phyloP scores from a whole-genome alignment of 257 asterid genomes.

The Plectranthus barbatus region DNA sequence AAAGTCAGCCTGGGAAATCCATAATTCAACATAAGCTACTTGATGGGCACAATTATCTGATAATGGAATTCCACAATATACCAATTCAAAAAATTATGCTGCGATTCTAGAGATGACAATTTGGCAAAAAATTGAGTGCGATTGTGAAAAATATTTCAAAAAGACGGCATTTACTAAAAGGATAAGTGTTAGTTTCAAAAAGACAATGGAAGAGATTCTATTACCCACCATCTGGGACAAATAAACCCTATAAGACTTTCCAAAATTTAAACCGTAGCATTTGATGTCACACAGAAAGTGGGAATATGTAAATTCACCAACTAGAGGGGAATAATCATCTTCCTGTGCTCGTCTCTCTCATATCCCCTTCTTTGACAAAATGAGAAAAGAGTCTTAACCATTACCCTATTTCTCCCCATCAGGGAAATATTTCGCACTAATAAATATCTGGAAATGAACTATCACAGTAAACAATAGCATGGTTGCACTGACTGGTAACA shows the following conservation, averaged over 20 bases:
- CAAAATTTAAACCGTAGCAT: neutral
- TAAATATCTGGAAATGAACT: no score
- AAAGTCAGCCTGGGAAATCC: conserved; percentile 58
- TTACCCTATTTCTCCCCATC: neutral
- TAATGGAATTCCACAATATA: neutral
- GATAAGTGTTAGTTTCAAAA: neutral
- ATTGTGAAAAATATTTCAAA: neutral
- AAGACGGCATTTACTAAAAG: neutral
- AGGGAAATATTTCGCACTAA: neutral
- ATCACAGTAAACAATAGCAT: no score
- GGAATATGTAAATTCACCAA: neutral
- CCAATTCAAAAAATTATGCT: neutral
- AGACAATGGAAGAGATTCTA: neutral
- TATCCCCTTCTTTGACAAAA: neutral
- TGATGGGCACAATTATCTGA: neutral
- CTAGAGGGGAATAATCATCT: neutral
- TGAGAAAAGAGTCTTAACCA: neutral
- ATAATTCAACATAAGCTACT: conserved; percentile 5
- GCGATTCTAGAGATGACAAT: neutral
- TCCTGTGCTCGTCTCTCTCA: neutral
- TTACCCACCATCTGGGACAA: neutral
- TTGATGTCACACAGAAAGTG: neutral
- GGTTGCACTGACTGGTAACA: neutral
- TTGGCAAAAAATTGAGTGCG: neutral
- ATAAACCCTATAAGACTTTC: neutral